Evolutionary conservation across 2,329 filamentous ascomycete species (phyloP).

Genomic region (Neofusicoccum laricinum): DNA sequence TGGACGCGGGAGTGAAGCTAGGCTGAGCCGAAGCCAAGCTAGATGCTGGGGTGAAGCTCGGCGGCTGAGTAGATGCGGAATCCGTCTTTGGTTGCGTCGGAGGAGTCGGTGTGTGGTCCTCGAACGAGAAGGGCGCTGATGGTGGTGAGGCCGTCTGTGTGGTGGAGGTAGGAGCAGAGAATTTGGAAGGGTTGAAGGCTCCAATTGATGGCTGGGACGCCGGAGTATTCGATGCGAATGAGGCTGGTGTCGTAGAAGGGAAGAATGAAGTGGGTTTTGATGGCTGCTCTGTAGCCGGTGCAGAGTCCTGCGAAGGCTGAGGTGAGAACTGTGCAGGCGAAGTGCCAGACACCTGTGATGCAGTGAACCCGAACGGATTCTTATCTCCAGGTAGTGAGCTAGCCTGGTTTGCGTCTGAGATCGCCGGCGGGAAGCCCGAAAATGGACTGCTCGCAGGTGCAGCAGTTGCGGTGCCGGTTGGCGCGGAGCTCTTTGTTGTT

Average conservation of each 20-base stretch:
- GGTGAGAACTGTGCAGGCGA: not conserved
- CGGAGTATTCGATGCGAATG: not conserved
- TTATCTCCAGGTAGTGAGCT: not conserved
- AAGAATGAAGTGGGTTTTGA: not conserved
- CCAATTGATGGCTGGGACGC: not conserved
- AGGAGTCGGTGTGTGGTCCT: not conserved
- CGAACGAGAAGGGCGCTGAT: not conserved
- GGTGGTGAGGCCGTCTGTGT: not conserved
- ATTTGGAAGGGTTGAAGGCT: constrained; percentile 12
- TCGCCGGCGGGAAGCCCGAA: not conserved
- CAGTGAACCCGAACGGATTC: constrained; percentile 1
- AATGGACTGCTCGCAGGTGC: not conserved
- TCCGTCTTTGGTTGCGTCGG: not conserved
- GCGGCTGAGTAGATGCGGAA: not conserved
- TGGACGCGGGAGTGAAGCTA: too few species aligned
- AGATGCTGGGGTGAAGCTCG: not conserved
- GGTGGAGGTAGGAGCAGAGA: not conserved
- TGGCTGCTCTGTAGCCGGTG: not conserved
- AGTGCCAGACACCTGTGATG: not conserved
- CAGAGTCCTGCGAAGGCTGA: not conserved
- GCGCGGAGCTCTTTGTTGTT: not conserved
- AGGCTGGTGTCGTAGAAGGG: not conserved
- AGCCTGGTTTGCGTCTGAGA: not conserved
- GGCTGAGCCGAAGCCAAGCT: not conserved
- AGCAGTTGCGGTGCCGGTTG: not conserved